Percentiles rank a stretch among this genome's conserved stretches.
These are phyloP conservation scores for Rhodotorula sp. DNA, from an alignment of 1,284 basidiomycete genomes.

Conservation along the genomic window DNA sequence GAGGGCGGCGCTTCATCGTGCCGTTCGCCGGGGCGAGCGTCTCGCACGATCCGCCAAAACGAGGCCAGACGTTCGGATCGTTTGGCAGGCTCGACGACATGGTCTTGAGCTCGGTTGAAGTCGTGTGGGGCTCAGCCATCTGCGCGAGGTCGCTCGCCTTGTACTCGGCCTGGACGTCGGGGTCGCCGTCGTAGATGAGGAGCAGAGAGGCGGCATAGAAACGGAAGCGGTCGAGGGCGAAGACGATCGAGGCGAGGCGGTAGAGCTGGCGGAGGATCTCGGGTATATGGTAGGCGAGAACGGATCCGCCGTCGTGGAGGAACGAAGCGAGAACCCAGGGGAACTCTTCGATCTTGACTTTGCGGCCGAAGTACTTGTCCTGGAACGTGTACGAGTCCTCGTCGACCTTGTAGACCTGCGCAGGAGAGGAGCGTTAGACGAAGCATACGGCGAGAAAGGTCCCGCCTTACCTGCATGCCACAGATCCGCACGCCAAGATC, in stretches of 20 bases:
- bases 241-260: conserved; percentile 85
- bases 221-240: conserved; percentile 82
- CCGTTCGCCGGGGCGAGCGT: conserved; percentile 1
- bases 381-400: conserved; percentile 82
- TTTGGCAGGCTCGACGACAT: conserved; percentile 35
- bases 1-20: conserved; percentile 16
- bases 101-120: conserved; percentile 24
- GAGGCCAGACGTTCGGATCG: conserved; percentile 13
- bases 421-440: not conserved
- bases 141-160: conserved; percentile 27
- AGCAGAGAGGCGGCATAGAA: conserved; percentile 98
- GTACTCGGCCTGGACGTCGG: conserved; percentile 64
- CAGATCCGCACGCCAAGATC: conserved; percentile 89
- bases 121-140: conserved; percentile 39
- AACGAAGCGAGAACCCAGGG: conserved; percentile 75
- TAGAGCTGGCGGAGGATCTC: conserved; percentile 86
- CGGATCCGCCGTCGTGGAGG: conserved; percentile 75
- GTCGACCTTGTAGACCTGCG: conserved; percentile 84
- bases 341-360: conserved; percentile 82
- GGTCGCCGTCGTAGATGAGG: conserved; percentile 96
- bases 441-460: not conserved
- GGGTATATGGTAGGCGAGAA: conserved; percentile 90
- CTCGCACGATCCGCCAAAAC: not conserved
- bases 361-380: conserved; percentile 95
- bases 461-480: conserved; percentile 86